phyloP scores from a whole-genome alignment of 2,329 filamentous ascomycete species.

The Drechslerella dactyloides region DNA sequence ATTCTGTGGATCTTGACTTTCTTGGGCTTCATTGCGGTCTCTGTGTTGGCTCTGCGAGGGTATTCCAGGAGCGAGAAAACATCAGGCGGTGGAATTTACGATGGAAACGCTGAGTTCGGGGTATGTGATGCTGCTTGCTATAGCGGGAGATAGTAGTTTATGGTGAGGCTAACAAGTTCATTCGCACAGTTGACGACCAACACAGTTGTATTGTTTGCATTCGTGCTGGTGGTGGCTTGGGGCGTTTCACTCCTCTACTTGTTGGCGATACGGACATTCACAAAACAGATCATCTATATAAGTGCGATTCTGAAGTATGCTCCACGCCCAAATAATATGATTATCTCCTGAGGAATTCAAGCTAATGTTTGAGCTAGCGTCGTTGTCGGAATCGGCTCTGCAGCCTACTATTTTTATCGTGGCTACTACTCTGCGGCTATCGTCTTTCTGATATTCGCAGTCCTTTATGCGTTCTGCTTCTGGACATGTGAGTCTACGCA shows the following conservation, averaged over 20 bases:
- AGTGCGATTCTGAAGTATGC: slow-evolving; percentile 78
- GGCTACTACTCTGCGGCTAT: slow-evolving; percentile 84
- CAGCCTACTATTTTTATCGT: slow-evolving; percentile 67
- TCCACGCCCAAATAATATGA: neutral
- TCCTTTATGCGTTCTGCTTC: slow-evolving; percentile 82
- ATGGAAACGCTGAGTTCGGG: slow-evolving; percentile 38
- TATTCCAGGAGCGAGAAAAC: slow-evolving; percentile 63
- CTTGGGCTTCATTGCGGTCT: slow-evolving; percentile 76
- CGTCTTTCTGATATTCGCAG: slow-evolving; percentile 80
- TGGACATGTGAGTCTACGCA: slow-evolving; percentile 67
- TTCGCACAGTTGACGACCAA: slow-evolving; percentile 66
- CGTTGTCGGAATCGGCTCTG: slow-evolving; percentile 80
- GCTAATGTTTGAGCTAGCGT: slow-evolving; percentile 60
- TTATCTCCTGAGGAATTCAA: neutral
- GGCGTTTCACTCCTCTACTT: slow-evolving; percentile 80
- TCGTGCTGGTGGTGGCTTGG: slow-evolving; percentile 75
- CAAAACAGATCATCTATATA: slow-evolving; percentile 90
- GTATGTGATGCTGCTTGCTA: slow-evolving; percentile 2
- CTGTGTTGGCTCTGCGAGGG: slow-evolving; percentile 74
- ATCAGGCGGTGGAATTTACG: slow-evolving; percentile 30
- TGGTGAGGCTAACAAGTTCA: neutral
- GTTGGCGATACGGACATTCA: slow-evolving; percentile 74
- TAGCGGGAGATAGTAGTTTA: neutral
- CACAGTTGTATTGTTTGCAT: slow-evolving; percentile 82
- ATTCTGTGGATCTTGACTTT: slow-evolving; percentile 75